Percentiles rank a stretch among this genome's conserved stretches.
Conservation (phyloP, 257 asterid genomes). For the Gynochthodes officinalis region DNA sequence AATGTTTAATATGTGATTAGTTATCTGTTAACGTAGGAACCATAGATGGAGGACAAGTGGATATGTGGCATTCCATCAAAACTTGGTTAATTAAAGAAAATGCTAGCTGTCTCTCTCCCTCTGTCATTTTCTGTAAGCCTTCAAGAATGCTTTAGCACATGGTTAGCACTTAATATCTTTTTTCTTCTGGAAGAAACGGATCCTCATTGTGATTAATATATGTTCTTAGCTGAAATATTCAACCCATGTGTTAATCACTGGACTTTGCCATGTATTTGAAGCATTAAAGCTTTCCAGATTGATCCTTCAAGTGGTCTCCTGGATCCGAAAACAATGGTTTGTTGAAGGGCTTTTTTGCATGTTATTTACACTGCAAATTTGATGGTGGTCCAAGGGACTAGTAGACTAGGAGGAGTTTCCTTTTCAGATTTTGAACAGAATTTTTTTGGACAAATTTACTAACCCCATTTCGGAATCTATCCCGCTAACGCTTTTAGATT, state of each 20-base stretch:
- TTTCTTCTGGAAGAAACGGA: not conserved
- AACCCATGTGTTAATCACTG: constrained; percentile 22
- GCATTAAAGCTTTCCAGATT: constrained; percentile 2
- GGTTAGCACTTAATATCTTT: constrained; percentile 32
- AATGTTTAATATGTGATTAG: constrained; percentile 7
- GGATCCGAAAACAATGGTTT: constrained; percentile 36
- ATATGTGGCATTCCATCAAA: constrained; percentile 18
- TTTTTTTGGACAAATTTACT: not conserved
- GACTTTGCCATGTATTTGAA: constrained; percentile 4
- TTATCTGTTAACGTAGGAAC: not conserved
- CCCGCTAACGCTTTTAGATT: not conserved
- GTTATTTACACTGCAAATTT: not conserved
- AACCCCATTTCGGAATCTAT: not conserved
- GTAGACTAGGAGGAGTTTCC: too few relatives aligned
- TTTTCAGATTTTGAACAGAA: not conserved
- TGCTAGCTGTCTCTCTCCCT: constrained; percentile 28
- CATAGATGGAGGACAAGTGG: constrained; percentile 12
- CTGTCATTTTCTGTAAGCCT: constrained; percentile 11
- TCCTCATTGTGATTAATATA: not conserved
- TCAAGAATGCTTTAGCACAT: constrained; percentile 44
- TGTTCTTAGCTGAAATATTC: not conserved
- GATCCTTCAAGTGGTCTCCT: constrained; percentile 34
- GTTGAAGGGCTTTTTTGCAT: constrained; percentile 19
- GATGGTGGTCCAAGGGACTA: constrained; percentile 24
- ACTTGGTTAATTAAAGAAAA: constrained; percentile 10